Evolutionary conservation across 2,329 filamentous ascomycete species (phyloP).

Genomic region (Talaromyces amestolkiae): DNA sequence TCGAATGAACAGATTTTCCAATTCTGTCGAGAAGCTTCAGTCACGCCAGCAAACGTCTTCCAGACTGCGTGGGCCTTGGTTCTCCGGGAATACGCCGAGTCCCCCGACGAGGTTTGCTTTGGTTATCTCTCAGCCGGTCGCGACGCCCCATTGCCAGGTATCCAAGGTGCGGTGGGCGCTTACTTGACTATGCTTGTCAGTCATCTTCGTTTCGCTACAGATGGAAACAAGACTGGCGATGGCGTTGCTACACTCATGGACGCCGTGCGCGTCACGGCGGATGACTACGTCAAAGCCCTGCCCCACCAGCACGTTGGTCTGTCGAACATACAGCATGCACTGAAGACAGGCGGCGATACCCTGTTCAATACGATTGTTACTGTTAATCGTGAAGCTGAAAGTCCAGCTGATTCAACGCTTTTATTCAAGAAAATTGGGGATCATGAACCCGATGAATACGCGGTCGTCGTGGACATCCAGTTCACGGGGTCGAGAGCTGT

Average conservation of each 20-base stretch:
- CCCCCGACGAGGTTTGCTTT: conserved; percentile 31
- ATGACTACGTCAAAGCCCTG: conserved; percentile 17
- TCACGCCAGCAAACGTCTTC: conserved; percentile 28
- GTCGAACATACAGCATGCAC: conserved; percentile 18
- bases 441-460: background rate
- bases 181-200: conserved; percentile 44
- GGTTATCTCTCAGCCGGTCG: conserved; percentile 32
- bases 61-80: conserved; percentile 29
- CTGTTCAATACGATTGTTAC: conserved; percentile 21
- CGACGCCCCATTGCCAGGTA: conserved; percentile 38
- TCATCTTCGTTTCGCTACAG: conserved; percentile 19
- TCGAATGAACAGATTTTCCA: conserved; percentile 12
- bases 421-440: background rate
- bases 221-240: background rate
- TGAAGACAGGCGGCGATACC: conserved; percentile 12
- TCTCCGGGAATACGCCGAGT: conserved; percentile 20
- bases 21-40: conserved; percentile 20
- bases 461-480: background rate
- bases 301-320: conserved; percentile 18
- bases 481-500: background rate
- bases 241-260: background rate
- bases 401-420: background rate
- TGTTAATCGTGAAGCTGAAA: conserved; percentile 4
- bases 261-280: conserved; percentile 9
- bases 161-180: conserved; percentile 43